A percentile compares a stretch with the other conserved stretches of the same genome.
Evolutionary conservation across 768 basidiomycete species (phyloP).

Genomic region (Lepiota brunneoincarnata): DNA sequence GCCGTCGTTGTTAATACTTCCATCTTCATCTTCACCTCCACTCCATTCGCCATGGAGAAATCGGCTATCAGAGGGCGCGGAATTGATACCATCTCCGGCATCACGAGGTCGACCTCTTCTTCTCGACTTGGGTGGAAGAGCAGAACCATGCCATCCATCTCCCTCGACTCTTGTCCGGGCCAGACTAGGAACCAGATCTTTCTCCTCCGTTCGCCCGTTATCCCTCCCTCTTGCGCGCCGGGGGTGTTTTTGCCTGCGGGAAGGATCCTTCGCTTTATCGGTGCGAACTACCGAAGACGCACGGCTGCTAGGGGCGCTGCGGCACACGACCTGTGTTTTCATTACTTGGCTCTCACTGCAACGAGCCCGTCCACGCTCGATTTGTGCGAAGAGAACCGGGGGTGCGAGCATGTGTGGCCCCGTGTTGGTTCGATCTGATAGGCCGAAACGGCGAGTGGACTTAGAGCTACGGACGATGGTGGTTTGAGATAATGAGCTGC

Average conservation of each 20-base stretch:
- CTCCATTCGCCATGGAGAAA: not conserved
- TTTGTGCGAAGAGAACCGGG: conserved; percentile 33
- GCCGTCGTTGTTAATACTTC: conserved; percentile 19
- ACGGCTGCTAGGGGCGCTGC: conserved; percentile 68
- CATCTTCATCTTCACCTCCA: conserved; percentile 20
- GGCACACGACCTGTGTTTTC: conserved; percentile 58
- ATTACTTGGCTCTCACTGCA: conserved; percentile 41
- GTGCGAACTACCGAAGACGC: conserved; percentile 42
- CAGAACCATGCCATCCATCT: conserved; percentile 45
- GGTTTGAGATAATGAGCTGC: conserved; percentile 40
- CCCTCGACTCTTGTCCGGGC: conserved; percentile 61
- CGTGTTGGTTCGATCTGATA: conserved; percentile 36
- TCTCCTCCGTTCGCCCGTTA: conserved; percentile 14
- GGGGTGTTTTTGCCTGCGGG: not conserved
- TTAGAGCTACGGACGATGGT: conserved; percentile 18
- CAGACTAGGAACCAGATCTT: conserved; percentile 52
- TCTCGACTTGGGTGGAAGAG: not conserved
- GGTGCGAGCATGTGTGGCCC: conserved; percentile 22
- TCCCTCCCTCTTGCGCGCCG: conserved; percentile 23
- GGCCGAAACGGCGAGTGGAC: conserved; percentile 20
- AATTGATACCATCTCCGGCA: not conserved
- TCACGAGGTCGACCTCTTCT: not conserved
- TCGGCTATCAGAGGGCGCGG: not conserved
- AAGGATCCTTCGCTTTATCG: conserved; percentile 7
- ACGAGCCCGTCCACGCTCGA: conserved; percentile 33